A percentile compares a stretch with the other conserved stretches of the same genome.
phyloP scores from a whole-genome alignment of 192 early-diverging fungal species.

The Physocladia obscura region DNA sequence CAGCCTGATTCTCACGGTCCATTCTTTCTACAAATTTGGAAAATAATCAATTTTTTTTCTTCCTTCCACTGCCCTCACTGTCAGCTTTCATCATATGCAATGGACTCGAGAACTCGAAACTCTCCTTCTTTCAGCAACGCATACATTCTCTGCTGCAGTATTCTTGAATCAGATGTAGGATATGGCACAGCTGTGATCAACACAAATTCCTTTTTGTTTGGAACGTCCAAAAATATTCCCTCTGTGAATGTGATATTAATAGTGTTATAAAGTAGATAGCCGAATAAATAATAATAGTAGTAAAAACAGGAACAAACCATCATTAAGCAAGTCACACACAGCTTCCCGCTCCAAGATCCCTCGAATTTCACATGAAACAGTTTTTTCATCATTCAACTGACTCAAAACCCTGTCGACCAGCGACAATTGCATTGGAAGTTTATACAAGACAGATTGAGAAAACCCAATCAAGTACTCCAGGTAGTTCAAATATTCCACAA shows the following conservation, averaged over 20 bases:
- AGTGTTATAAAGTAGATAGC: not conserved
- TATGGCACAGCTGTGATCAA: conserved; percentile 34
- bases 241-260: conserved; percentile 25
- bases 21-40: no score
- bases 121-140: conserved; percentile 49
- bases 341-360: conserved; percentile 44
- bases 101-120: conserved; percentile 39
- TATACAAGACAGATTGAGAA: conserved; percentile 20
- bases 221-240: conserved; percentile 49
- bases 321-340: conserved; percentile 59
- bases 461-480: conserved; percentile 22
- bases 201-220: conserved; percentile 59
- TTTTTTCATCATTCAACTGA: conserved; percentile 24
- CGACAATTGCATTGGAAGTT: conserved; percentile 62
- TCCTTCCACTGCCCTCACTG: no score
- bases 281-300: not conserved
- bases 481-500: not conserved
- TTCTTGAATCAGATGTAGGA: conserved; percentile 1
- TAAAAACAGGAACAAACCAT: conserved; percentile 16
- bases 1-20: no score
- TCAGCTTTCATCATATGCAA: conserved; percentile 18
- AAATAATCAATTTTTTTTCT: no score
- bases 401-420: conserved; percentile 57
- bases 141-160: conserved; percentile 46
- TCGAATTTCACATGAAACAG: not conserved